Evolutionary conservation across 139 green algal species (phyloP), one percentile per base, ranked within the genome.

Genomic region (Gonium pectorale): DNA sequence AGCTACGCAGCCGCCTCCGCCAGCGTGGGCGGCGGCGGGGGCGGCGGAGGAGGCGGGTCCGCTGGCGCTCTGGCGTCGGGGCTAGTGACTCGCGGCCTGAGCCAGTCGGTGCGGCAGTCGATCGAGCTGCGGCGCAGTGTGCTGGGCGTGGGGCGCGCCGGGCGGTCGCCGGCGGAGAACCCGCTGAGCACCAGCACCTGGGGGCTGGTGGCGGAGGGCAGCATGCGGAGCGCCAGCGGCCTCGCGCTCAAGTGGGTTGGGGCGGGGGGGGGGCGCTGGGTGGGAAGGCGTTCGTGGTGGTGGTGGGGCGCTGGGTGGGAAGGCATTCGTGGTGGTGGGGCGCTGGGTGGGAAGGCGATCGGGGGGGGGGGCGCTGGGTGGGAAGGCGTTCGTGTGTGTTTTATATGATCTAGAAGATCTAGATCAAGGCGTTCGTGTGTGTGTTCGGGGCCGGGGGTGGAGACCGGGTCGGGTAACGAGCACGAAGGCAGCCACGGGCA

Each of bases 101-200:
- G 11, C n/a, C 13, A n/a, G 33, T 15, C 43, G 6, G 29, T 37
- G 46, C 70, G 70, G 70, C 70, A 79, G 70, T 64, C 46, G 6
- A 64, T 79, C 3, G 70, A 79, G 70, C 49, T 79, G 46, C 44
- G 70, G 70, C 70, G 70, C 31, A 64, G n/a, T 3, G 70, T 46
- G 31, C 31, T 77, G 43, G 68, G 68, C 7, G 2, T 79, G 37
- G 69, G 69, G 13, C 6, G n/a, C 1, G 29, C 40, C 33, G 44
- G 8, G 9, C 5, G 31, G 6, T 29, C 27, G 21, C 37, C 29
- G 44, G 29, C 13, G 2, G 43, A 44, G 27, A 44, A 79, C 46
- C 70, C 70, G 70, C 46, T 79, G 70, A 27, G 5, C 15, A 79
- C 70, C 15, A 49, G n/a, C 33, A 79, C 70, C 15, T 79, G 70